Evolutionary conservation across 176 grass and related monocot genomes (phyloP).

Genomic region (Hsuehochloa calcarea): DNA sequence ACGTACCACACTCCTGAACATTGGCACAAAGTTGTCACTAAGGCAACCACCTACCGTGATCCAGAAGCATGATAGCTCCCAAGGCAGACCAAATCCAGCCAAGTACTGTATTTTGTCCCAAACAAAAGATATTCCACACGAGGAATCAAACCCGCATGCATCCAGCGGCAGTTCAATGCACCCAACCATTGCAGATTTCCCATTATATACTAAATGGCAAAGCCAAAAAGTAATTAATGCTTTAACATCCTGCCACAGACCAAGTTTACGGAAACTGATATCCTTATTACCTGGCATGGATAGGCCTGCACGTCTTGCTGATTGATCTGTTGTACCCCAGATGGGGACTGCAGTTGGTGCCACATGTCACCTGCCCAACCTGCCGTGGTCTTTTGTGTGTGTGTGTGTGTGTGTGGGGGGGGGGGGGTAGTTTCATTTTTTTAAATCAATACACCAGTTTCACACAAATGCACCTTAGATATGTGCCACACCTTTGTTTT

Average conservation of each 20-base stretch:
- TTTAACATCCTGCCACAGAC: background rate
- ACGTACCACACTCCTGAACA: background rate
- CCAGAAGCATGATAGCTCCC: background rate
- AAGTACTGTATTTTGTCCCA: background rate
- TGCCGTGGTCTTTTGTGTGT: background rate
- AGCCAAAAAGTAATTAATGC: background rate
- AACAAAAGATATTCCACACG: background rate
- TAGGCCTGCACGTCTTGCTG: background rate
- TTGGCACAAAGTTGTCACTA: background rate
- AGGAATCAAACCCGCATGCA: background rate
- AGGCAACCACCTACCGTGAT: background rate
- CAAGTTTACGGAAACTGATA: background rate
- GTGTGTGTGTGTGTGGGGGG: too few relatives aligned
- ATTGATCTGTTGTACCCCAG: slow-evolving; percentile 1
- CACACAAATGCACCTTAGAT: background rate
- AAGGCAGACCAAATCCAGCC: background rate
- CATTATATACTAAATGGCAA: background rate
- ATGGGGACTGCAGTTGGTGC: background rate
- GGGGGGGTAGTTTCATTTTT: background rate
- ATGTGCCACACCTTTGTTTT: background rate
- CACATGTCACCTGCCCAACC: background rate
- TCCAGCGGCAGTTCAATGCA: background rate
- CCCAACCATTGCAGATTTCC: background rate
- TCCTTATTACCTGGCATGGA: background rate
- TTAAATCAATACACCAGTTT: background rate